Evolutionary conservation across 2,329 filamentous ascomycete genomes (phyloP).

Genomic region (Gliomastix tumulicola): DNA sequence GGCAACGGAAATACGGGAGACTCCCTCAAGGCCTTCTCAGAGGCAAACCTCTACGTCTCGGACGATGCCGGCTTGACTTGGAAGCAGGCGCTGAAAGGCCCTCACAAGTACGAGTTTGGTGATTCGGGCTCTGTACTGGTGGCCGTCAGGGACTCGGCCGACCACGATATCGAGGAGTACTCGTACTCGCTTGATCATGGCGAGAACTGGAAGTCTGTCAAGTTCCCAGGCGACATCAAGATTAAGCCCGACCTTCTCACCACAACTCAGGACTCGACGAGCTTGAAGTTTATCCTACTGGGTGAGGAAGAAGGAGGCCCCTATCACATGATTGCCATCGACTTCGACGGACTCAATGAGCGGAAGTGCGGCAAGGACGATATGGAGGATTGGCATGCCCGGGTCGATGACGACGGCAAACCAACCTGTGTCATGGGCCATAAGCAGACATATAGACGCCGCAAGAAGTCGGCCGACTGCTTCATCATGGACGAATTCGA

Average conservation of each 20-base stretch:
- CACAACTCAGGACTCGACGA: constrained; percentile 88
- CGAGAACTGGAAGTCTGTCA: constrained; percentile 67
- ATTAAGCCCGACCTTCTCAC: constrained; percentile 70
- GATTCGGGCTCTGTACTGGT: constrained; percentile 86
- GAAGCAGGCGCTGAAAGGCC: constrained; percentile 66
- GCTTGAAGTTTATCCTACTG: constrained; percentile 79
- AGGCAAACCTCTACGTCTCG: constrained; percentile 81
- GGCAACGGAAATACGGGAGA: constrained; percentile 86
- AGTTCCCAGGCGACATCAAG: constrained; percentile 59
- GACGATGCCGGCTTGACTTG: constrained; percentile 86
- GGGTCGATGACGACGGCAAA: constrained; percentile 71
- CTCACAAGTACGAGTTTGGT: constrained; percentile 94
- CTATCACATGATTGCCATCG: constrained; percentile 65
- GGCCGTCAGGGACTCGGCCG: constrained; percentile 68
- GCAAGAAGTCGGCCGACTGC: constrained; percentile 83
- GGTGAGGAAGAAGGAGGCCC: constrained; percentile 47
- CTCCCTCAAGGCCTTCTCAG: constrained; percentile 58
- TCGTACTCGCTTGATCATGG: constrained; percentile 87
- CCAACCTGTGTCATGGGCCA: constrained; percentile 93
- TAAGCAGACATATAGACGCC: constrained; percentile 76
- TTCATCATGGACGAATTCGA: constrained; percentile 84
- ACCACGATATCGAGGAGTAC: constrained; percentile 50
- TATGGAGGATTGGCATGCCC: constrained; percentile 84
- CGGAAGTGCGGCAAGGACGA: constrained; percentile 70
- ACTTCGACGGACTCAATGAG: constrained; percentile 78